Conservation (phyloP, 2,329 filamentous ascomycete species). For the Verruconis gallopava region DNA sequence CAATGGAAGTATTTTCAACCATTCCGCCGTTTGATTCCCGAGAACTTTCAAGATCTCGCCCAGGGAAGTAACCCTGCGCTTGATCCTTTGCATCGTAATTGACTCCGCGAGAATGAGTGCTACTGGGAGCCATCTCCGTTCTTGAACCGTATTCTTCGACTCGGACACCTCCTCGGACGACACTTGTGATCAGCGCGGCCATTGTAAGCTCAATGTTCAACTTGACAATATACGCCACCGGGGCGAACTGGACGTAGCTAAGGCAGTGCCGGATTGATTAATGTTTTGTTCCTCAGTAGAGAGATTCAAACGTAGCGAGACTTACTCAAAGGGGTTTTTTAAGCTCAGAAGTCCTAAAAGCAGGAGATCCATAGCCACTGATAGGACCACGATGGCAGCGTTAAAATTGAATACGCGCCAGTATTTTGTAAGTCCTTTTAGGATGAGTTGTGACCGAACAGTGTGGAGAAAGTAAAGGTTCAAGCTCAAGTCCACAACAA, state of each 20-base stretch:
- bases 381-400: constrained; percentile 26
- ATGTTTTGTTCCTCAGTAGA: background rate
- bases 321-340: background rate
- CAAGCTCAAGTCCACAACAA: constrained; percentile 37
- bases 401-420: constrained; percentile 28
- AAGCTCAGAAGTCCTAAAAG: background rate
- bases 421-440: constrained; percentile 29
- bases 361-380: constrained; percentile 28
- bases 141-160: no score
- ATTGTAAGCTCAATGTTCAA: constrained; percentile 41
- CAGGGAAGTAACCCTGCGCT: no score
- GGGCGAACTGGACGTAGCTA: constrained; percentile 38
- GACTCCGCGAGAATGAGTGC: no score
- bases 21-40: no score
- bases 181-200: constrained; percentile 32
- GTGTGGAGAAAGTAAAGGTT: constrained; percentile 40
- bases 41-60: no score
- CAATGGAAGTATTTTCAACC: no score
- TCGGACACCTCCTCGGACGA: background rate
- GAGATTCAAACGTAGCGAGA: background rate
- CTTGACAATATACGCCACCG: constrained; percentile 37
- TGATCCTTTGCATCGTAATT: no score
- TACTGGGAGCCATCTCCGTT: no score
- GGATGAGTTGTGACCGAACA: constrained; percentile 26
- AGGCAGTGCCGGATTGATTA: background rate